Evolutionary conservation across 2,329 filamentous ascomycete species (phyloP), one percentile per base, ranked within the genome.

Genomic region (Endothia cerciana): DNA sequence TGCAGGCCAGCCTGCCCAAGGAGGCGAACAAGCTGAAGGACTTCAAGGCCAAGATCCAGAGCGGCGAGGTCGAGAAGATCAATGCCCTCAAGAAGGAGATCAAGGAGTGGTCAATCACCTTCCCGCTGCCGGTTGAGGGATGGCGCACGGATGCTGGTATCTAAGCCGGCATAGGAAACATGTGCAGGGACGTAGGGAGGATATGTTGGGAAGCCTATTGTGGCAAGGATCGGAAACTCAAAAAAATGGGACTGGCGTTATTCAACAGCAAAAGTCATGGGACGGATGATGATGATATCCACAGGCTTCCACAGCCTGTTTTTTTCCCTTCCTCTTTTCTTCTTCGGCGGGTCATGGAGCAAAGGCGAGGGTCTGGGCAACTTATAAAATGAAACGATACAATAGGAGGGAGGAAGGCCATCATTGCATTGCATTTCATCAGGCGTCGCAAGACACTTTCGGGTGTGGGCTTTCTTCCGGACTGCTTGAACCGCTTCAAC

Each of bases 11-110:
- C 70, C 87, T 98, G 30, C 94, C 95, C 79, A 97, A 97, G 89
- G 91, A 95, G 81, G 93, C 92, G 75, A 99, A 98, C 89, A 97
- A 96, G 89, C 92, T 97, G 80, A 98, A 98, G 89, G 95, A 99
- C 85, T 98, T 99, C 91, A 96, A 94, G 87, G 89, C 88, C 77
- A 94, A 93, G 87, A 92, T 97, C 69, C 87, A 91, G 66, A 82
- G 85, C 72, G 94, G 93, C 70, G 87, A 90, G 75, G 85, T 97
- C 59, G 80, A 87, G 68, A 91, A 94, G 84, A 94, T 99, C 81
- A 89, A 91, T 78, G 87, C 85, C 72, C 86, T 97, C 77, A 91
- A 89, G 84, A 91, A 93, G 83, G 94, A 98, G 86, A 93, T 99
- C 77, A 85, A 92, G 57, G 82, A 82, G 59, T 99, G 94, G 94